These are phyloP conservation scores for Aspergillus ostianus DNA, from an alignment of 495 filamentous ascomycete genomes.

Conservation along the genomic window DNA sequence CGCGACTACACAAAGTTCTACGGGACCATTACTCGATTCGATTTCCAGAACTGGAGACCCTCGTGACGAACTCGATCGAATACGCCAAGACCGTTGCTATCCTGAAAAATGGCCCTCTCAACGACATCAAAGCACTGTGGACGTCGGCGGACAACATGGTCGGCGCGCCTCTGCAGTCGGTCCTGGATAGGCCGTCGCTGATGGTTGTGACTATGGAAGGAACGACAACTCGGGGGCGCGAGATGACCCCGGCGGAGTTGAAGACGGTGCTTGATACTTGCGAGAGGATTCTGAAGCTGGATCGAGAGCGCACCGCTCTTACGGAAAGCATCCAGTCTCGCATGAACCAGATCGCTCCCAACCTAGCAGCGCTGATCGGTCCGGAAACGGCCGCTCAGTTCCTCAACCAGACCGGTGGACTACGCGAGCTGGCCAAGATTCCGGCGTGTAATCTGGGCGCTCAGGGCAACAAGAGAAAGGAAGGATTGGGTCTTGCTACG, in stretches of 20 bases:
- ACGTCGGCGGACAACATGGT: slow-evolving; percentile 72
- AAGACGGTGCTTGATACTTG: slow-evolving; percentile 74
- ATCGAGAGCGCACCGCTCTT: slow-evolving; percentile 80
- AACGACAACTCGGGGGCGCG: slow-evolving; percentile 77
- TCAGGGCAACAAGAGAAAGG: slow-evolving; percentile 82
- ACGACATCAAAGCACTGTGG: slow-evolving; percentile 74
- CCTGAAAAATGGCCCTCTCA: slow-evolving; percentile 87
- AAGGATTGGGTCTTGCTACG: slow-evolving; percentile 83
- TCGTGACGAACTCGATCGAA: slow-evolving; percentile 87
- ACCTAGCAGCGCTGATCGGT: slow-evolving; percentile 88
- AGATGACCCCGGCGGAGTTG: slow-evolving; percentile 73
- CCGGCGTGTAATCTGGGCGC: slow-evolving; percentile 91
- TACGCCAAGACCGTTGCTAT: slow-evolving; percentile 96
- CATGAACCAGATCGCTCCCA: slow-evolving; percentile 94
- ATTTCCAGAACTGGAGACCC: slow-evolving; percentile 93
- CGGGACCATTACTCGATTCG: slow-evolving; percentile 92
- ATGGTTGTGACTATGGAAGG: slow-evolving; percentile 98
- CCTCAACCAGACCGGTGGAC: slow-evolving; percentile 86
- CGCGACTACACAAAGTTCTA: slow-evolving; percentile 90
- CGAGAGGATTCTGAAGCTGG: slow-evolving; percentile 81
- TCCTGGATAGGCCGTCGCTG: slow-evolving; percentile 83
- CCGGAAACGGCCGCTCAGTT: slow-evolving; percentile 95
- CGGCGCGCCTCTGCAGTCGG: slow-evolving; percentile 67
- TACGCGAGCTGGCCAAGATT: slow-evolving; percentile 84
- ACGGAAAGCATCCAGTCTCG: slow-evolving; percentile 97